Conservation (phyloP, 2,329 filamentous ascomycete genomes). For the Aspergillus brasiliensis region DNA sequence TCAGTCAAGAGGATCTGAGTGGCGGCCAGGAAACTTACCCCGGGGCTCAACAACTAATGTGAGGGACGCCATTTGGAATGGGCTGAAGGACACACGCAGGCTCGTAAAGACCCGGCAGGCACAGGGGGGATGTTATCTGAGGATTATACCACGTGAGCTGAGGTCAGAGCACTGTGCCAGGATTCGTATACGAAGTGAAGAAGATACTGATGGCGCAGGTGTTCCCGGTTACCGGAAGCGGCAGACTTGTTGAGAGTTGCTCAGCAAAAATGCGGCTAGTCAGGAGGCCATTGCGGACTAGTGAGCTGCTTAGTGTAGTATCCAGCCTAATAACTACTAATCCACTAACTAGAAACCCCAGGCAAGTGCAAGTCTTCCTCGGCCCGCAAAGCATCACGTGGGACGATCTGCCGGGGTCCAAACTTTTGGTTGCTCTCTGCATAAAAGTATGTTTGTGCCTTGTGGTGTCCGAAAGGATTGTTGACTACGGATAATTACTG, state of each 20-base stretch:
- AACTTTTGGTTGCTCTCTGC: background rate
- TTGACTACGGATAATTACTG: too few species aligned
- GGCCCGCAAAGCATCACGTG: slow-evolving; percentile 7
- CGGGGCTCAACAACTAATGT: slow-evolving; percentile 45
- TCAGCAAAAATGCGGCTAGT: background rate
- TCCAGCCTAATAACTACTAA: too few species aligned
- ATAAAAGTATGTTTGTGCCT: too few species aligned
- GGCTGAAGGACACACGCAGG: background rate
- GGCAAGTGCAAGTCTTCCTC: slow-evolving; percentile 2
- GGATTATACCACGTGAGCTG: background rate
- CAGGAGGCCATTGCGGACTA: too few species aligned
- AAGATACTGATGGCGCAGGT: background rate
- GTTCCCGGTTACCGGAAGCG: background rate
- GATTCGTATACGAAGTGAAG: background rate
- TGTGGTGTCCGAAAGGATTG: too few species aligned
- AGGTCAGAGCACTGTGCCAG: background rate
- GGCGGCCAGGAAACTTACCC: slow-evolving; percentile 33
- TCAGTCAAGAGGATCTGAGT: slow-evolving; percentile 3
- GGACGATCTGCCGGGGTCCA: background rate
- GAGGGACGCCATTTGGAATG: slow-evolving; percentile 35
- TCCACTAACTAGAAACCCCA: background rate
- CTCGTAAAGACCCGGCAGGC: background rate
- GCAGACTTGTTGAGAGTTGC: background rate
- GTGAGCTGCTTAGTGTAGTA: too few species aligned
- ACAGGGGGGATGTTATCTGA: background rate